Base-by-base conservation (phyloP, 2,329 filamentous ascomycete species). In the Westerdykella sp. region DNA sequence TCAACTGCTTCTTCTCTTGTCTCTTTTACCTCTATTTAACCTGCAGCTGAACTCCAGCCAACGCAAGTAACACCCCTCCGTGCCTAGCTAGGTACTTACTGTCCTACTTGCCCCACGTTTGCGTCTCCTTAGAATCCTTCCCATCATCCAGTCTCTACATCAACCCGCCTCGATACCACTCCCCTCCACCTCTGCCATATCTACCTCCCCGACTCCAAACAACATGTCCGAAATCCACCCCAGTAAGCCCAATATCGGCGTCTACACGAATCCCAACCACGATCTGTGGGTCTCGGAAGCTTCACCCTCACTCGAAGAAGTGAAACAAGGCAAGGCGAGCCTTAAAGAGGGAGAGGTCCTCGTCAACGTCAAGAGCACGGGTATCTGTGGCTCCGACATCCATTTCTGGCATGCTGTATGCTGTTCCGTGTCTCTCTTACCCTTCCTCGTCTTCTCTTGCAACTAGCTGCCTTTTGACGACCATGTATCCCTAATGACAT, bases 361-460 rank as follows among this genome's bases (percentile, higher is more conserved):
- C 21, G 69, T 97, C 49, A 87, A 87, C 43, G 81, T 97, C 67
- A 87, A 91, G 70, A 95, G 87, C 70, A 96, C 91, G 6, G 93
- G 93, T 44, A 97, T 97, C 60, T 97, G 93, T 75, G 91, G 91
- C 80, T 93, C 74, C 47, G 90, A 96, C 69, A 84, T 97, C 44
- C 91, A 97, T 72, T 97, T 97, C 75, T 97, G 91, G 91, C 87
- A 94, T 65, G 85, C 85, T 39, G 91, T 65, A 60, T 14, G 63
- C 51, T n/a, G 7, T 10, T 22, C 36, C 22, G n/a, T 5, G 22
- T 37, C 35, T 40, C 11, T 14, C 12, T 21, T 23, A 41, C 6
- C 42, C 22, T 12, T 30, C 4, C n/a, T 31, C 34, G 2, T 15
- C 21, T 18, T 30, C 21, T 3, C 13, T 13, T 34, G 35, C 30